A percentile compares a stretch with the other conserved stretches of the same genome.
Evolutionary conservation across 2,329 filamentous ascomycete species (phyloP).

Genomic region (Epichloe festucae): DNA sequence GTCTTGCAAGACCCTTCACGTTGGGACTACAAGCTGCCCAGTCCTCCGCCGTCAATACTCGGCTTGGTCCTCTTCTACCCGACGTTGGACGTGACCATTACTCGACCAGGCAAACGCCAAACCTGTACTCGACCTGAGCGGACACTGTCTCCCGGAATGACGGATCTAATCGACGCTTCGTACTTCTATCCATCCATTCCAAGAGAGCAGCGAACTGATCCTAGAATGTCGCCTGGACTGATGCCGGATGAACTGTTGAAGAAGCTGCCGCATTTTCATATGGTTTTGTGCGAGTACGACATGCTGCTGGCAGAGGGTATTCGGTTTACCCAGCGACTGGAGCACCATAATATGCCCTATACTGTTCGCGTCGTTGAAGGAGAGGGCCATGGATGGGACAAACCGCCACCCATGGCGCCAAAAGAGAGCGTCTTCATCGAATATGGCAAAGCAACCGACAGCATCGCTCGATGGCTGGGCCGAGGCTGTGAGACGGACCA

Average conservation of each 20-base stretch:
- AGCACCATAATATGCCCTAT: conserved; percentile 19
- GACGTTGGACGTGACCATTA: conserved; percentile 45
- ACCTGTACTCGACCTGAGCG: conserved; percentile 41
- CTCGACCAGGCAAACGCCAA: conserved; percentile 41
- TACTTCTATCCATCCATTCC: conserved; percentile 43
- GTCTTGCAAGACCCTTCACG: conserved; percentile 30
- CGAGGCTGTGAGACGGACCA: conserved; percentile 23
- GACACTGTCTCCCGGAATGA: conserved; percentile 43
- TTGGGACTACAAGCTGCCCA: conserved; percentile 24
- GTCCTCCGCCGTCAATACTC: conserved; percentile 32
- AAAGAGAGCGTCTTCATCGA: conserved; percentile 32
- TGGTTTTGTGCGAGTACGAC: conserved; percentile 52
- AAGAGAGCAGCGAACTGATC: conserved; percentile 32
- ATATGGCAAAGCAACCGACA: conserved; percentile 29
- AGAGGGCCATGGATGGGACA: conserved; percentile 37
- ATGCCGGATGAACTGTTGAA: conserved; percentile 39
- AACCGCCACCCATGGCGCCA: conserved; percentile 29
- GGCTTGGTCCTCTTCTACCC: conserved; percentile 50
- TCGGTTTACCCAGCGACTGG: conserved; percentile 46
- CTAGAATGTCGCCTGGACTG: conserved; percentile 44
- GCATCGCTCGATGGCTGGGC: conserved; percentile 29
- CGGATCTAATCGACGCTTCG: conserved; percentile 49
- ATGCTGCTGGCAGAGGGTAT: conserved; percentile 51
- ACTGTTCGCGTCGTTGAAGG: conserved; percentile 30
- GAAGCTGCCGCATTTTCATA: conserved; percentile 39